Base-by-base conservation (phyloP, 2,329 filamentous ascomycete genomes). In the Cercospora berteroae region DNA sequence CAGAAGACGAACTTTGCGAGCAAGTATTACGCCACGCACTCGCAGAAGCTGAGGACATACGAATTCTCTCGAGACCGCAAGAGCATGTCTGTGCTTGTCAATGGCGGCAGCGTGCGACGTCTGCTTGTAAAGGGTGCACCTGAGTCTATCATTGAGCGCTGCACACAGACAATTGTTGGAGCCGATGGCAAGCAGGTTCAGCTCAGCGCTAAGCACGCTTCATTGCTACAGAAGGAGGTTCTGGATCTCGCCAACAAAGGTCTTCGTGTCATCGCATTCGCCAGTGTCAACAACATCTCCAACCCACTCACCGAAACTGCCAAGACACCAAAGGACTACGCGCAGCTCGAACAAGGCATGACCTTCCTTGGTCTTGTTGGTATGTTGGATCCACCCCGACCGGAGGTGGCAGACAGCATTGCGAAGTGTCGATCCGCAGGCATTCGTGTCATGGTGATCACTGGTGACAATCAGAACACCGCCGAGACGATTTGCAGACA, bases 11-110 rank as follows among this genome's bases (percentile, higher is more conserved):
- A 98, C 81, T 87, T 90, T 74, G 89, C 93, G 67, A 98, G 93
- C 83, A 86, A 89, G 71, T 89, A 89, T 81, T 97, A 97, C 78
- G 94, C 96, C 81, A 85, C 88, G 72, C 86, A 87, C 72, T 87
- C 89, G 60, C 88, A 88, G 62, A 88, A 90, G 50, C 85, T 97
- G 65, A 90, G 94, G 8, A 97, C 93, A 10, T 99, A 93, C 75
- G 95, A 99, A 79, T 99, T 99, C 81, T 98, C 95, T 1, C 89
- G 95, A 74, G 95, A 99, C 80, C 89, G 95, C 70, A 99, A 99
- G 87, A 98, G 94, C 81, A 99, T 99, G 95, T 99, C 95, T 58
- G 96, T 99, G 39, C 83, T 98, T 67, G 92, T 96, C 70, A 86
- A 90, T 71, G 85, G 86, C 64, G 89, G 87, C 65, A 83, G 85